Evolutionary conservation across 441 rosid genomes (phyloP).

Genomic region (Jatropha podagrica): DNA sequence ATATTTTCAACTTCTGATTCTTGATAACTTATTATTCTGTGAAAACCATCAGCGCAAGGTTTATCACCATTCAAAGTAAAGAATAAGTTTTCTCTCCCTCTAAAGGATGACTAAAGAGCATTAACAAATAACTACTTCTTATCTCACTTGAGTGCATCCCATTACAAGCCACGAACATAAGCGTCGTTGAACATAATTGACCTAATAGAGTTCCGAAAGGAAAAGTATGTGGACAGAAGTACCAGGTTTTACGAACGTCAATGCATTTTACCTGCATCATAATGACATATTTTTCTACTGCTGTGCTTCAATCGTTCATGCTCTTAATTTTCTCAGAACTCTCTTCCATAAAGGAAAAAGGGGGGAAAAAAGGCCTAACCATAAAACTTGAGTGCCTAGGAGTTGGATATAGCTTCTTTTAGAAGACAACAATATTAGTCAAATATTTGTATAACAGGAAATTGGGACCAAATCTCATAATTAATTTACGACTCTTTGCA

Average conservation of each 20-base stretch:
- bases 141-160: not conserved
- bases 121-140: not conserved
- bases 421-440: not conserved
- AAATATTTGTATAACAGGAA: not conserved
- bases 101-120: not conserved
- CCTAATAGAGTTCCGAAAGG: not conserved
- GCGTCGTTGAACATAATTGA: not conserved
- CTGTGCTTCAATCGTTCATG: not conserved
- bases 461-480: not conserved
- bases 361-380: not conserved
- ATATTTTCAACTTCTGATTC: not conserved
- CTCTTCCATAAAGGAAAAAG: not conserved
- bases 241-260: not conserved
- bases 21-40: not conserved
- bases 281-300: not conserved
- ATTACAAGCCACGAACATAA: not conserved
- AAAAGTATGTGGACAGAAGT: not conserved
- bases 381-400: not conserved
- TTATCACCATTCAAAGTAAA: conserved; percentile 1
- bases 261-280: not conserved
- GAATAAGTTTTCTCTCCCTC: not conserved
- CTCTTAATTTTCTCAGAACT: not conserved
- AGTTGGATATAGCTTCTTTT: not conserved
- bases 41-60: not conserved
- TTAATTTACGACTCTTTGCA: not conserved